Percentiles rank a stretch among this genome's conserved stretches.
Evolutionary conservation across 441 rosid species (phyloP).

Genomic region (Gossypium trilobum): DNA sequence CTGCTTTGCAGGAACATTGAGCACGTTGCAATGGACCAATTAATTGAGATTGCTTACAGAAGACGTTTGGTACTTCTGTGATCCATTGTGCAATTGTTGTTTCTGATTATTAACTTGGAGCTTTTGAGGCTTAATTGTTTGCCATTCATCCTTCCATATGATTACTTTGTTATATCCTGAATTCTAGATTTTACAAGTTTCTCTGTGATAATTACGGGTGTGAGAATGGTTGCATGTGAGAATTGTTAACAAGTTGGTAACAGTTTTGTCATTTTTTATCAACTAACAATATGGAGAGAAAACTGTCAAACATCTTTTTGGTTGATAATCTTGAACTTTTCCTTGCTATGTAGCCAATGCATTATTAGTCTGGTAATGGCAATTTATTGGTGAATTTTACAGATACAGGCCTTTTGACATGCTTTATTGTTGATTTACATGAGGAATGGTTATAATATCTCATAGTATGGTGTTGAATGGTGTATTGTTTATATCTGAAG

Average conservation of each 20-base stretch:
- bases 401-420: background rate
- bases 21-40: constrained; percentile 73
- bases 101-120: background rate
- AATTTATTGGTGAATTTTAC: background rate
- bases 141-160: background rate
- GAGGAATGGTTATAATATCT: background rate
- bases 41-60: constrained; percentile 70
- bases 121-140: background rate
- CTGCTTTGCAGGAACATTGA: constrained; percentile 57
- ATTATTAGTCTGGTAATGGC: background rate
- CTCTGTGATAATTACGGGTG: background rate
- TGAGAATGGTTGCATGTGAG: background rate
- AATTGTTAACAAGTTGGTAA: background rate
- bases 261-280: background rate
- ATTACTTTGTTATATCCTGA: background rate
- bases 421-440: background rate
- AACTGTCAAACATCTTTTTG: background rate
- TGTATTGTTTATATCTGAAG: background rate
- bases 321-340: background rate
- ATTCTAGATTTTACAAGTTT: background rate
- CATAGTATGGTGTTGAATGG: background rate
- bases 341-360: background rate
- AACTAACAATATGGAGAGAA: background rate
- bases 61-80: constrained; percentile 58
- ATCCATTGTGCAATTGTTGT: background rate